Evolutionary conservation across 306 rosid genomes (phyloP), one percentile per base, ranked within the genome.

Genomic region (Ormosia semicastrata): DNA sequence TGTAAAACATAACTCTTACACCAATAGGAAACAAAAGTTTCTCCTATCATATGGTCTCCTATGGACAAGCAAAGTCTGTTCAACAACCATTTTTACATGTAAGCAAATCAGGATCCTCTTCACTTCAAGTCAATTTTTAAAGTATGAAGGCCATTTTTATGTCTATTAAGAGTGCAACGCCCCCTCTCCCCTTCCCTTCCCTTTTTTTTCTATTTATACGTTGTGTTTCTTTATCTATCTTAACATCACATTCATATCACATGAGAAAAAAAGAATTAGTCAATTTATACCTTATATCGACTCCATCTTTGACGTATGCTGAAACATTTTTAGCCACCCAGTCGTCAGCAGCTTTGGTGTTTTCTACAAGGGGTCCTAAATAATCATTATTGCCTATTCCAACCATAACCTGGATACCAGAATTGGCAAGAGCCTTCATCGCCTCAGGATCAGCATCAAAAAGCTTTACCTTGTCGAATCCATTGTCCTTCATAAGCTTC

Each of bases 241-340:
- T 15, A 52, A 53, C 4, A 18, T 56, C 62, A 56, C 4, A 7
- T 56, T 56, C 10, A 56, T 17, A 18, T 56, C 4, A 17, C 33
- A 56, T 7, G 11, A 18, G 11, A 17, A 3, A 8, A 0, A n/a
- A n/a, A n/a, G n/a, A n/a, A n/a, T n/a, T n/a, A n/a, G n/a, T n/a
- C n/a, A n/a, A n/a, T n/a, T 63, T 0, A 29, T 79, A 91, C 96
- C 89, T 85, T 77, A 90, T 87, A 17, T 92, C 73, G 0, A 77
- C 83, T 29, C 97, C 92, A 6, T 8, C 14, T 32, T 84, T 89
- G 46, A 92, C 8, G 17, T 84, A 87, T 8, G 71, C 10, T 1
- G 94, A 88, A 8, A 92, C 87, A 72, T 92, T 92, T 53, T 80
- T 78, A 39, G 85, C 24, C 18, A 92, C 97, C 97, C 97, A 92